phyloP scores from a whole-genome alignment of 148 eudicot species.

The Gaultheria prostrata region DNA sequence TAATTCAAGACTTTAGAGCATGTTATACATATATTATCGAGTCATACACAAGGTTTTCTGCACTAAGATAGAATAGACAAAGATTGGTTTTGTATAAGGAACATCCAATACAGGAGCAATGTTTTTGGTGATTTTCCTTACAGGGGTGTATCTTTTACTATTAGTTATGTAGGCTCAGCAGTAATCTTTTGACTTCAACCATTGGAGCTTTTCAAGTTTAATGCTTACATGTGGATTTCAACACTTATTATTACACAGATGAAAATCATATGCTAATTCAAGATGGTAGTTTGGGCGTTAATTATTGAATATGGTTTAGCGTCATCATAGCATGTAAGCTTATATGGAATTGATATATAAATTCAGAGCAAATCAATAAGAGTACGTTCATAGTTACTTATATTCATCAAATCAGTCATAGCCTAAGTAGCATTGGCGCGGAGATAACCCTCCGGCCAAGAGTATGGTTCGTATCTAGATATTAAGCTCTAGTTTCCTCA shows the following conservation, averaged over 20 bases:
- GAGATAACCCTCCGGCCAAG: neutral
- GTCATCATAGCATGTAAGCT: neutral
- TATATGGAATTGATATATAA: neutral
- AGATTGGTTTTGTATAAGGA: neutral
- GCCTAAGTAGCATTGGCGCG: neutral
- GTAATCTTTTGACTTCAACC: neutral
- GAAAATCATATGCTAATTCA: neutral
- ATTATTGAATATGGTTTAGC: neutral
- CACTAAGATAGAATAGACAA: neutral
- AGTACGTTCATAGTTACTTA: neutral
- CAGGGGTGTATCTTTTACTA: too few species aligned
- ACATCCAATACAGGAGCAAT: neutral
- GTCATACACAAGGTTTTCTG: neutral
- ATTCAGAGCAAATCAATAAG: neutral
- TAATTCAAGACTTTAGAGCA: neutral
- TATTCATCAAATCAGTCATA: neutral
- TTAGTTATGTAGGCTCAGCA: neutral
- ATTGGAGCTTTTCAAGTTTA: neutral
- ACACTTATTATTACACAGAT: neutral
- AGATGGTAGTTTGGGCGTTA: neutral
- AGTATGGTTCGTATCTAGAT: neutral
- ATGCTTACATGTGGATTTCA: neutral
- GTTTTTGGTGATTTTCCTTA: neutral
- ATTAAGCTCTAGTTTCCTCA: neutral
- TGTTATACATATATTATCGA: neutral